Base-by-base conservation (phyloP, 2,329 filamentous ascomycete genomes). In the Alternaria brassicae region DNA sequence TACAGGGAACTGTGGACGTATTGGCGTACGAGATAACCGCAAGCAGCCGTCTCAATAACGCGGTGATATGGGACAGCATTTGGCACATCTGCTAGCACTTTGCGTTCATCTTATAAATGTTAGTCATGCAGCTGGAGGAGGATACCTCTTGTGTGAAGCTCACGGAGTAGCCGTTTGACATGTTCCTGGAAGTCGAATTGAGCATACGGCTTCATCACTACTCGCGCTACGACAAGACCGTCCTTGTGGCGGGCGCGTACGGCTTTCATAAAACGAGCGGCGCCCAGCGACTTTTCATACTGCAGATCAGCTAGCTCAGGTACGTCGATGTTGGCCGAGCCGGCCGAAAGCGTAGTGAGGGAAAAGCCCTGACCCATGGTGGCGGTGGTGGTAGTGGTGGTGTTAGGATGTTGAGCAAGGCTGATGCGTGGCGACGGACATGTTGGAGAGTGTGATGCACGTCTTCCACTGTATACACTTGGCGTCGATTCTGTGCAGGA, bases 301-400 rank as follows among this genome's bases (percentile, higher is more conserved):
- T 90, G 88, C 59, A 98, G 82, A 75, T 98, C 95, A 41, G 91
- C 87, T 40, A 99, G 87, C 82, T 99, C 94, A 37, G 93, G 91
- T 27, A 96, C 88, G 78, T 99, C 94, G 77, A 99, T 97, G 70
- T 93, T 92, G 58, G 93, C 93, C 54, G 92, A 91, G 76, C 93
- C 95, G 63, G 92, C 92, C 54, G 93, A 95, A 66, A 96, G 91
- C 74, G 93, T 93, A 53, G 93, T 92, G 71, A 96, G 88, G 63
- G 94, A 97, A 81, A 97, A 97, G 66, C 92, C 93, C 85, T 99
- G 95, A 66, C 95, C 95, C 95, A 99, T 99, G 69, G 58, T 81
- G 75, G 47, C 37, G 53, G n/a, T 15, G 48, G 49, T 27, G 44
- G 21, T 36, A 1, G 45, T n/a, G 49, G 49, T 27, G 52, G 21